Conservation (phyloP, 1,284 basidiomycete species). For the Cryptococcus jaspeensis region DNA sequence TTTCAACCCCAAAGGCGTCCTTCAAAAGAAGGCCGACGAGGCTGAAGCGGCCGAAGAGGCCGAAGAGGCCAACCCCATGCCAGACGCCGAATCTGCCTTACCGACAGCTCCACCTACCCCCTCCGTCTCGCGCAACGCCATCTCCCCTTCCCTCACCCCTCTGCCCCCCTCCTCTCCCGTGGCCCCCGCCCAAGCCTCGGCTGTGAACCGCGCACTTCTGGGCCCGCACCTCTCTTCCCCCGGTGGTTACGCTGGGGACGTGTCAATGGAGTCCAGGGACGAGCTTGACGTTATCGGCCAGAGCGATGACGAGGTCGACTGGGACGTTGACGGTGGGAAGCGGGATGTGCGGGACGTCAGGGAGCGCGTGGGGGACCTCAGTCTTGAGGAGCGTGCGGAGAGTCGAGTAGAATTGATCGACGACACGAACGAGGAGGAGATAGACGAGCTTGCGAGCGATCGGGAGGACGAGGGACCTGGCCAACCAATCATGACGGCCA, state of each 20-base stretch:
- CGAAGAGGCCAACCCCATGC: neutral
- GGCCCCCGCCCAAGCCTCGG: too few relatives aligned
- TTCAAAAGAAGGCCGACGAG: conserved; percentile 40
- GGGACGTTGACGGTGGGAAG: conserved; percentile 17
- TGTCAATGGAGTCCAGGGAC: conserved; percentile 18
- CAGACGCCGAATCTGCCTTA: neutral
- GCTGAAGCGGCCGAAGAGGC: neutral
- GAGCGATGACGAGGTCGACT: conserved; percentile 10
- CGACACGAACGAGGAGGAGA: too few relatives aligned
- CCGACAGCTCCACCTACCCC: too few relatives aligned
- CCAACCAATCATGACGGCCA: too few relatives aligned
- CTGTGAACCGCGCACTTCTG: too few relatives aligned
- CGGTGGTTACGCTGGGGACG: neutral
- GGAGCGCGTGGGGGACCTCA: conserved; percentile 12
- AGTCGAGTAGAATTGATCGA: too few relatives aligned
- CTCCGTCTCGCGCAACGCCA: too few relatives aligned
- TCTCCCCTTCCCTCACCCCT: too few relatives aligned
- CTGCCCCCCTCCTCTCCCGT: too few relatives aligned
- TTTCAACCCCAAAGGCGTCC: conserved; percentile 66
- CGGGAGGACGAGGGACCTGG: too few relatives aligned
- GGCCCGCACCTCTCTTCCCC: too few relatives aligned
- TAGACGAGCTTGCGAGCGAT: too few relatives aligned
- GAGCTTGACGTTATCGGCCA: conserved; percentile 20
- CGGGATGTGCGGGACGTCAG: conserved; percentile 3
- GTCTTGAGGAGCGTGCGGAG: neutral